Evolutionary conservation across 768 basidiomycete genomes (phyloP), one percentile per base, ranked within the genome.

Genomic region (Auriscalpium vulgare): DNA sequence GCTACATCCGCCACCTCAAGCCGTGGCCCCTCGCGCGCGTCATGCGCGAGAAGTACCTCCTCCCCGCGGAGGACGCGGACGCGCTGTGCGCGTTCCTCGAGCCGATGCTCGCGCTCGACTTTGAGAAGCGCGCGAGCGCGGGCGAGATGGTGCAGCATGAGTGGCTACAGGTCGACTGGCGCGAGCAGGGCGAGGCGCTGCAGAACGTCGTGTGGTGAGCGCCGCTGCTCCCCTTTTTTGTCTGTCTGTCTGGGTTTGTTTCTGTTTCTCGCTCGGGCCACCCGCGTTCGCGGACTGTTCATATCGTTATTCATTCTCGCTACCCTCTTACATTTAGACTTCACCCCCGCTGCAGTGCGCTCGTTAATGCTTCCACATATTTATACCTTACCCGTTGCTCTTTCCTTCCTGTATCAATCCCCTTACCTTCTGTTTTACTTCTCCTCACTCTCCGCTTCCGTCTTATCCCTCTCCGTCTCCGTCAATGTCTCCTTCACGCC

Each of bases 11-110:
- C 58, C 81, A 79, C 21, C 70, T 92, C 62, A 90, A 88, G 68
- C 82, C 83, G 3, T 91, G 89, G 88, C 86, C 92, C 10, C 74
- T 95, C 52, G 75, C 79, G 61, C 82, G 85, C 21, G 92, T 95
- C 61, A 88, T 97, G 83, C 77, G 75, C 50, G 91, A 97, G 76
- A 95, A 95, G 68, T 97, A 97, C 68, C 72, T 87, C 8, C 87
- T 85, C 69, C 71, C 78, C 10, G 77, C 79, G 38, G 63, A 68
- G 13, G 84, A 91, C 54, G 78, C 88, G 9, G 66, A 67, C 29
- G 71, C 75, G 36, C 69, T 91, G 19, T 87, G 85, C 63, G 68
- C 72, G 23, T 91, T 91, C 68, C 69, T 92, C 59, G 75, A 76
- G 61, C 88, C 88, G 34, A 91, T 91, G 91, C 77, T 92, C 59